Evolutionary conservation across 192 early-diverging fungal species (phyloP).

Genomic region (Umbelopsis vinacea): DNA sequence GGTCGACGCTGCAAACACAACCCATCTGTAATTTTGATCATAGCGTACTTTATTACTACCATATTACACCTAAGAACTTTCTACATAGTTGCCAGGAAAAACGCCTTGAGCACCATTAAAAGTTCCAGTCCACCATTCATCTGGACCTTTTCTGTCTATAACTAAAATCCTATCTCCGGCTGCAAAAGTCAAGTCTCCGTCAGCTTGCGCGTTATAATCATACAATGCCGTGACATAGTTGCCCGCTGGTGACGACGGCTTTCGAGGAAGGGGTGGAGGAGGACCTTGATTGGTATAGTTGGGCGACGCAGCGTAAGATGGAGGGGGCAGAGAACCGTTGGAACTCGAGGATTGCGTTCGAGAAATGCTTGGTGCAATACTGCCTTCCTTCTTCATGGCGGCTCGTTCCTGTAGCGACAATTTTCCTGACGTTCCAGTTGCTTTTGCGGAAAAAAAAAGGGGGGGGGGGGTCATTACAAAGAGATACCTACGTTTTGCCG

Average conservation of each 20-base stretch:
- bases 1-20: too few relatives aligned
- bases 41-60: neutral
- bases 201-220: slow-evolving; percentile 75
- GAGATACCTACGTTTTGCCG: neutral
- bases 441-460: neutral
- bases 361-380: slow-evolving; percentile 1
- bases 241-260: slow-evolving; percentile 25
- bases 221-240: slow-evolving; percentile 73
- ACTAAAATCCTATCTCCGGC: slow-evolving; percentile 76
- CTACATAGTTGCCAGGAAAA: slow-evolving; percentile 66
- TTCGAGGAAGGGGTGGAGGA: slow-evolving; percentile 40
- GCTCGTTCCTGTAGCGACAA: slow-evolving; percentile 35
- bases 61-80: neutral
- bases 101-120: slow-evolving; percentile 64
- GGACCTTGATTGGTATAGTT: slow-evolving; percentile 28
- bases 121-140: slow-evolving; percentile 89
- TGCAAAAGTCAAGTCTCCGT: slow-evolving; percentile 72
- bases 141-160: slow-evolving; percentile 55
- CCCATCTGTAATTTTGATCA: too few relatives aligned
- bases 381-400: slow-evolving; percentile 17
- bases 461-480: neutral
- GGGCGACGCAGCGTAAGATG: neutral
- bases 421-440: slow-evolving; percentile 3
- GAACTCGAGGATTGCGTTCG: neutral
- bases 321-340: slow-evolving; percentile 8